Evolutionary conservation across 2,329 filamentous ascomycete genomes (phyloP).

Genomic region (Colletotrichum tabaci): DNA sequence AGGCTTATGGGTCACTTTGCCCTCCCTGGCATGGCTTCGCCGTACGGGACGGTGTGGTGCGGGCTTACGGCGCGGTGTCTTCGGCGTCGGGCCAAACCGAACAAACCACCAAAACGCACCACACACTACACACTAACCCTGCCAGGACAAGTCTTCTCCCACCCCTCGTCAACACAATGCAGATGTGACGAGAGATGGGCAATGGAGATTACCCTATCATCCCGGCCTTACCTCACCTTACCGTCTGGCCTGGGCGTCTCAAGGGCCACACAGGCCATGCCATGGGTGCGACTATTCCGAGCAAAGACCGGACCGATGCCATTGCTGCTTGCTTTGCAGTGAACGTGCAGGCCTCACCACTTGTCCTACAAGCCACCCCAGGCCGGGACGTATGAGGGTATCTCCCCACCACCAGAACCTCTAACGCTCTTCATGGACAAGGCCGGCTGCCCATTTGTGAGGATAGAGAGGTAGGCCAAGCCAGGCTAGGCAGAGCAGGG

Average conservation of each 20-base stretch:
- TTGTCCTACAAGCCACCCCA: background rate
- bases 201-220: conserved; percentile 10
- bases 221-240: background rate
- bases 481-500: conserved; percentile 1
- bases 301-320: conserved; percentile 23
- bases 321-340: background rate
- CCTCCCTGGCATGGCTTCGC: conserved; percentile 9
- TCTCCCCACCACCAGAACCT: background rate
- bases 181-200: conserved; percentile 1
- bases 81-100: background rate
- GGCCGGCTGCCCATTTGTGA: conserved; percentile 10
- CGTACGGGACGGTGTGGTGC: conserved; percentile 7
- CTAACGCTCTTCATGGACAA: conserved; percentile 11
- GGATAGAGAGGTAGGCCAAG: conserved; percentile 2
- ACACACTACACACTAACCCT: background rate
- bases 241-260: conserved; percentile 23
- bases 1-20: conserved; percentile 3
- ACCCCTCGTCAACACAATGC: background rate
- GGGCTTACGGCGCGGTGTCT: background rate
- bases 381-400: background rate
- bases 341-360: background rate
- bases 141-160: conserved; percentile 7
- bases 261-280: conserved; percentile 23
- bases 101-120: background rate
- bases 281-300: conserved; percentile 35